Conservation (phyloP, 1,139 yeast genomes). For the Protomyces arabidopsidicola region DNA sequence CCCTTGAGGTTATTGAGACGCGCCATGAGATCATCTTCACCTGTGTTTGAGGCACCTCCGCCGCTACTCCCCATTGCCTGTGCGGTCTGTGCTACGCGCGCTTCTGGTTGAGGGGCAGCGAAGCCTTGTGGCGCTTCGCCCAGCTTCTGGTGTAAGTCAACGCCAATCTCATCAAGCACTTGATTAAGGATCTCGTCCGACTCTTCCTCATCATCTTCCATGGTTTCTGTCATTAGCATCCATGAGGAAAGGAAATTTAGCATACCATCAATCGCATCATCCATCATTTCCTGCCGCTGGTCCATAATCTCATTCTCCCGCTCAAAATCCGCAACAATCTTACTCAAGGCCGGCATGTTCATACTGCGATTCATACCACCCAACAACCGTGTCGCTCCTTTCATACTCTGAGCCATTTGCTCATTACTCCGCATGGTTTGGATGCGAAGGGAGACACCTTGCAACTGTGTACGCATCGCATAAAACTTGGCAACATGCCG, state of each 20-base stretch:
- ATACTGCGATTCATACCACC: conserved; percentile 82
- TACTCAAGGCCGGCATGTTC: conserved; percentile 83
- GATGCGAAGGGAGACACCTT: conserved; percentile 84
- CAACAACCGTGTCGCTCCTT: conserved; percentile 79
- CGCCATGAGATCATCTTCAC: conserved; percentile 25
- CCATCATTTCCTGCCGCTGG: conserved; percentile 98
- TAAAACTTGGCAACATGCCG: conserved; percentile 72
- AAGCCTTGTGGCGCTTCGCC: conserved; percentile 29
- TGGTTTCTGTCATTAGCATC: conserved; percentile 44
- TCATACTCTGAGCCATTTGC: conserved; percentile 93
- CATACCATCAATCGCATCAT: conserved; percentile 85
- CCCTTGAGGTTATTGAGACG: conserved; percentile 24
- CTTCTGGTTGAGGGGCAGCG: conserved; percentile 17
- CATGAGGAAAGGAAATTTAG: conserved; percentile 50
- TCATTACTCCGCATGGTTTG: conserved; percentile 86
- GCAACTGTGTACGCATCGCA: conserved; percentile 90
- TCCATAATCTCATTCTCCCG: conserved; percentile 94
- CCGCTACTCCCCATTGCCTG: conserved; percentile 22
- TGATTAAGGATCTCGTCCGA: conserved; percentile 87
- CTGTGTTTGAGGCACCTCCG: neutral
- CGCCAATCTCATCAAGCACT: conserved; percentile 93
- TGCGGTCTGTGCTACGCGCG: conserved; percentile 18
- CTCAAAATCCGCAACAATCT: conserved; percentile 93
- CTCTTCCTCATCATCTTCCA: conserved; percentile 54
- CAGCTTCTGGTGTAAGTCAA: conserved; percentile 59